phyloP scores from a whole-genome alignment of 306 rosid species.

The Cucurbita argyrosperma region DNA sequence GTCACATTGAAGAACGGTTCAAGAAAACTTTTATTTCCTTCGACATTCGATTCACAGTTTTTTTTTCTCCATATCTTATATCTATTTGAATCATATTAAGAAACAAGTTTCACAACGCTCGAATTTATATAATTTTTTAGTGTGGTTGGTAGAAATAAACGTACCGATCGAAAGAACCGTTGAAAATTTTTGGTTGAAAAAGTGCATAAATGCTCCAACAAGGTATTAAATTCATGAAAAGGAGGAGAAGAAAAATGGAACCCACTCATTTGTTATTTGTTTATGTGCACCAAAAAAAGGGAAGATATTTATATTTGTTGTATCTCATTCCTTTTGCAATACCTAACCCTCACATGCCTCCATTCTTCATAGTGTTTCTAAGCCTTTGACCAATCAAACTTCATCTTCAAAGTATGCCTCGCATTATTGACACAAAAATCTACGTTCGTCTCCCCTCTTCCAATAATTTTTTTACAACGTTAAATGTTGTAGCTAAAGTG shows the following conservation, averaged over 20 bases:
- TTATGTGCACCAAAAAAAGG: not conserved
- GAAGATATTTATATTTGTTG: not conserved
- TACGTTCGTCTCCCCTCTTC: too few species aligned
- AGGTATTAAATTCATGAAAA: conserved; percentile 5
- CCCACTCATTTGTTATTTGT: not conserved
- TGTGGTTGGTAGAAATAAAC: too few species aligned
- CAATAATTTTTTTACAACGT: too few species aligned
- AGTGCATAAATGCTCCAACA: not conserved
- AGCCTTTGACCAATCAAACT: not conserved
- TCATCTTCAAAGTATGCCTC: too few species aligned
- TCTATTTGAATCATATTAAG: too few species aligned
- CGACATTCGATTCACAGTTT: too few species aligned
- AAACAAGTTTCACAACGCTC: too few species aligned
- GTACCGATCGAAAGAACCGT: not conserved
- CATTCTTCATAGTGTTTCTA: not conserved
- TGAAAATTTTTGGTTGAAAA: not conserved
- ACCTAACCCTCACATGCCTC: conserved; percentile 8
- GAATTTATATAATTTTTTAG: too few species aligned
- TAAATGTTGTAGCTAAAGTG: too few species aligned
- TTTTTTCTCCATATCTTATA: too few species aligned
- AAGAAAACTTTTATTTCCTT: not conserved
- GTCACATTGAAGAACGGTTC: not conserved
- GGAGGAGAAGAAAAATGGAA: not conserved
- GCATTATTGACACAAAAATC: too few species aligned
- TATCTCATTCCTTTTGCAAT: not conserved